Evolutionary conservation across 140 eudicot species (phyloP).

Genomic region (Senecio squalidus): DNA sequence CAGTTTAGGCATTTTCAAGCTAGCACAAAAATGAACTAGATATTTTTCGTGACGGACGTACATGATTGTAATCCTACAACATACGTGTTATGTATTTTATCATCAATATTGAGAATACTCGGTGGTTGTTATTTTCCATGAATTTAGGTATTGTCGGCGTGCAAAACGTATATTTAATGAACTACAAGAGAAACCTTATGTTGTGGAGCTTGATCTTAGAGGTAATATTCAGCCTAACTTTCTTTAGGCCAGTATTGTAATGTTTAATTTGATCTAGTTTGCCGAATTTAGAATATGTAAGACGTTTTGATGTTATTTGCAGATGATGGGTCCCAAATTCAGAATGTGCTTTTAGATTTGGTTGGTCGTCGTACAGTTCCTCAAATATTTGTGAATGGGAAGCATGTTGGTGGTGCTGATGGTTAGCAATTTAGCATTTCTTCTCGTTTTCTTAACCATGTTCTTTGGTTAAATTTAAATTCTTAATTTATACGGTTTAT

Average conservation of each 20-base stretch:
- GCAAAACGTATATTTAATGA: constrained; percentile 66
- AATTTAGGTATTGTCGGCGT: constrained; percentile 57
- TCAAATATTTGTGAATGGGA: constrained; percentile 88
- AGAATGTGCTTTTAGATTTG: constrained; percentile 69
- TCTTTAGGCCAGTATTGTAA: not conserved
- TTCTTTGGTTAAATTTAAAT: constrained; percentile 1
- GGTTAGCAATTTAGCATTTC: constrained; percentile 50
- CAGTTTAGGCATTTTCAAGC: no score
- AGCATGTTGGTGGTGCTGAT: constrained; percentile 89
- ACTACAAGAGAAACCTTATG: constrained; percentile 70
- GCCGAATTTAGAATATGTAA: no score
- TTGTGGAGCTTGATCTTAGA: constrained; percentile 97
- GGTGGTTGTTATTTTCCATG: constrained; percentile 18
- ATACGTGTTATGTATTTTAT: not conserved
- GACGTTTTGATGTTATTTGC: constrained; percentile 13
- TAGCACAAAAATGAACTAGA: no score
- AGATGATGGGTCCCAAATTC: constrained; percentile 86
- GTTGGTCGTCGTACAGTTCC: constrained; percentile 92
- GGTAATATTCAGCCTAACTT: constrained; percentile 32
- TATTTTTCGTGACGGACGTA: not conserved
- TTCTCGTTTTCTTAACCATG: not conserved
- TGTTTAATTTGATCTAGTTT: not conserved
- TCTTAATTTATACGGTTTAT: not conserved
- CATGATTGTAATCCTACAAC: not conserved
- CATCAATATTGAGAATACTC: constrained; percentile 13